Conservation (phyloP, 2,329 filamentous ascomycete genomes). For the Pseudonectria foliicola region DNA sequence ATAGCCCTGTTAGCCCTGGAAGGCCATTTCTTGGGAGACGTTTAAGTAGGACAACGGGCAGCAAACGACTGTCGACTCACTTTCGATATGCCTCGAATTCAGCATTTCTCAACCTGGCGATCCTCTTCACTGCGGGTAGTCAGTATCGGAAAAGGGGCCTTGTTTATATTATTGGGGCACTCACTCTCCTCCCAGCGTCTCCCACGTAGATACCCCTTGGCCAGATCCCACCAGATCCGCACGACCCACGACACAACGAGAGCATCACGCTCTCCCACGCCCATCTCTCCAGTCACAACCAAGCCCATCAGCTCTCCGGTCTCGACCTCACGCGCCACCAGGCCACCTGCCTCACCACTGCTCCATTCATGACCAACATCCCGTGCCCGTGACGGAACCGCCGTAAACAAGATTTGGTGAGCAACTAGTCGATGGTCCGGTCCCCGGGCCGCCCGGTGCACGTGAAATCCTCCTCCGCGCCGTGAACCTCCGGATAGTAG, state of each 20-base stretch:
- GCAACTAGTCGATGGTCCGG: constrained; percentile 16
- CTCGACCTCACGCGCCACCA: constrained; percentile 28
- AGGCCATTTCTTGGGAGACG: too few relatives aligned
- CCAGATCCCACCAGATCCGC: constrained; percentile 27
- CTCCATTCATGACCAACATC: constrained; percentile 28
- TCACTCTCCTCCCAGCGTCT: constrained; percentile 12
- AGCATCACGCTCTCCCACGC: constrained; percentile 22
- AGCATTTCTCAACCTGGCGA: constrained; percentile 3
- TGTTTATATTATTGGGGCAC: background rate
- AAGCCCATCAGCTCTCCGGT: constrained; percentile 22
- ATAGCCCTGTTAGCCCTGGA: too few relatives aligned
- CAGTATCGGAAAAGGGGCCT: too few relatives aligned
- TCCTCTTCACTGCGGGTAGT: constrained; percentile 6
- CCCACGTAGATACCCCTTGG: constrained; percentile 24
- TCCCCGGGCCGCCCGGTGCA: constrained; percentile 22
- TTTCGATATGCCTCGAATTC: too few relatives aligned
- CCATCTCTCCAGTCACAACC: constrained; percentile 26
- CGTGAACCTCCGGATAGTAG: background rate
- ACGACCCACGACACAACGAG: constrained; percentile 30
- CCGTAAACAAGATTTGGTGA: constrained; percentile 22
- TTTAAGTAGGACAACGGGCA: too few relatives aligned
- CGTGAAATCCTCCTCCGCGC: constrained; percentile 19
- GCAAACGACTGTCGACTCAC: too few relatives aligned
- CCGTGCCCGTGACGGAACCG: constrained; percentile 16
- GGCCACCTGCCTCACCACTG: constrained; percentile 13